Base-by-base conservation (phyloP, 495 filamentous ascomycete genomes). In the Penicillium goetzii region DNA sequence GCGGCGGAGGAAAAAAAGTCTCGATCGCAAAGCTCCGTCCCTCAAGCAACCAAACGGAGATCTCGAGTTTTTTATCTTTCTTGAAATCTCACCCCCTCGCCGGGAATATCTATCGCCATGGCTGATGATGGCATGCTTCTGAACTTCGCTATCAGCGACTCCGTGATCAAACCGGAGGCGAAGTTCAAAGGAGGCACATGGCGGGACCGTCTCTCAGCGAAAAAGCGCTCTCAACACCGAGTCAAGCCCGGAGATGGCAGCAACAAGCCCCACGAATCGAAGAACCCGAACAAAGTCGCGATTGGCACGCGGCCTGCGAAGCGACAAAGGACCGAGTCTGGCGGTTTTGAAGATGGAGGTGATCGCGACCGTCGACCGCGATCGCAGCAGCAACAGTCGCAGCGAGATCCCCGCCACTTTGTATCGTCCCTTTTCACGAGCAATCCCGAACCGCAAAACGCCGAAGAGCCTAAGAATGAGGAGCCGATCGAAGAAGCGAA, bases 71-170 rank as follows among this genome's bases (percentile, higher is more conserved):
- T 38, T 23, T 14, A 4, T 34, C 11, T 38, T 43, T 34, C 38
- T 21, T 43, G 28, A 26, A 26, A 36, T 51, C 15, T 40, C 49
- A 26, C 53, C 60, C 47, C 52, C 19, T 15, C 28, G 43, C 25
- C 51, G 63, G 63, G 63, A 58, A 45, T 47, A 14, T 6, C 53
- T 56, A 3, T 56, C 62, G 56, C 55, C 62, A 97, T 97, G 93
- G 92, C 92, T 23, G 92, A 97, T 80, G 91, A 96, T 88, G 92
- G 92, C 55, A 89, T 99, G 86, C 85, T 97, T 52, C 82, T 97
- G 74, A 98, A 99, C 73, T 97, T 97, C 72, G 84, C 90, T 58
- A 79, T 95, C 32, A 81, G 83, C 15, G 90, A 91, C 65, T 82
- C 80, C 17, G 74, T 80, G 57, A 76, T 76, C 33, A 89, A 88